A percentile compares a stretch with the other conserved stretches of the same genome.
These are phyloP conservation scores for Phytophthora pini DNA, from an alignment of 352 stramenopile genomes.

Conservation along the genomic window DNA sequence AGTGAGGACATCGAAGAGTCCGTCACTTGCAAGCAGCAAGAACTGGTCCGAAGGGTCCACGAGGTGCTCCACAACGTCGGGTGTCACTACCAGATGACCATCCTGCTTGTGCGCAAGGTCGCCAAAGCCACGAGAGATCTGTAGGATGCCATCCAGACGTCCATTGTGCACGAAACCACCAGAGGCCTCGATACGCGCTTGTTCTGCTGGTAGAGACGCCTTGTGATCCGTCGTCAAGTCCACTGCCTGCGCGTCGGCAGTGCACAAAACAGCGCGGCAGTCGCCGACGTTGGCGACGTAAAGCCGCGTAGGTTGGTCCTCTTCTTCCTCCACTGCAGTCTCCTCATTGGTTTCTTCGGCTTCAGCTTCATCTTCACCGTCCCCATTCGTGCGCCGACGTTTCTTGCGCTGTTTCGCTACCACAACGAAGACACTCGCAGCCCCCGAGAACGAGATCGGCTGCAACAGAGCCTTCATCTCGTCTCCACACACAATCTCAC, in stretches of 20 bases:
- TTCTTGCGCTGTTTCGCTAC: conserved; percentile 58
- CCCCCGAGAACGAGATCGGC: conserved; percentile 88
- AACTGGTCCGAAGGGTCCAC: conserved; percentile 85
- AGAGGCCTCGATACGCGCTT: conserved; percentile 77
- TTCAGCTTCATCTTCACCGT: conserved; percentile 8
- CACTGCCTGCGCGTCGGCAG: conserved; percentile 68
- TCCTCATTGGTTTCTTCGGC: conserved; percentile 19
- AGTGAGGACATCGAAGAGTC: conserved; percentile 92
- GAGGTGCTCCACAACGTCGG: conserved; percentile 76
- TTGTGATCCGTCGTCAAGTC: conserved; percentile 92
- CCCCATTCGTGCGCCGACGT: conserved; percentile 19
- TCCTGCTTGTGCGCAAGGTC: conserved; percentile 91
- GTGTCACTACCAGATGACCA: conserved; percentile 86
- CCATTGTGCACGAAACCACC: conserved; percentile 92
- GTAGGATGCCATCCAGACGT: conserved; percentile 86
- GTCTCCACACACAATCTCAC: conserved; percentile 40
- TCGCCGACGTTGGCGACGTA: conserved; percentile 92
- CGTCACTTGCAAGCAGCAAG: conserved; percentile 91
- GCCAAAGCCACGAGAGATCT: conserved; percentile 89
- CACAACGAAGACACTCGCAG: conserved; percentile 70
- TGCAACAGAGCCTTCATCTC: conserved; percentile 62
- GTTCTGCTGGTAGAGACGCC: conserved; percentile 76
- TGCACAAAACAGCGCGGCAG: conserved; percentile 89
- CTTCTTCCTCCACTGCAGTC: conserved; percentile 15
- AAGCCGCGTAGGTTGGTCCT: conserved; percentile 57